Evolutionary conservation across 176 grass and related monocot genomes (phyloP), one percentile per base, ranked within the genome.

Genomic region (sorghum (Sorghum bicolor)): DNA sequence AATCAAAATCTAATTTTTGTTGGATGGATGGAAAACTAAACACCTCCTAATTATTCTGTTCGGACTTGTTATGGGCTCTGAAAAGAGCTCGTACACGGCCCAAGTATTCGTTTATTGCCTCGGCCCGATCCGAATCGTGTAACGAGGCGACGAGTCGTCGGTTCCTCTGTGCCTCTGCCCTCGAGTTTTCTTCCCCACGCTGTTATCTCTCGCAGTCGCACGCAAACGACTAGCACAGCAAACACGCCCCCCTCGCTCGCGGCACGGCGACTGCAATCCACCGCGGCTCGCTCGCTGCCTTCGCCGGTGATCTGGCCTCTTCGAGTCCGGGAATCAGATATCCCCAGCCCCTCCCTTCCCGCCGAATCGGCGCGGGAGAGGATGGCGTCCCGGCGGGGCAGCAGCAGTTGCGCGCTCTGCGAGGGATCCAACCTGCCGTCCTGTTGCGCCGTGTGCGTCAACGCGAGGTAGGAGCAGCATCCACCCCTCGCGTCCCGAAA

Each of bases 341-440:
- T 45, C n/a, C 38, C 64, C 10, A 33, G 6, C 44, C 48, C 29
- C 6, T 20, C 31, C 12, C 57, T 10, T 47, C 30, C 52, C 12
- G 20, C 64, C 57, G 28, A 86, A 82, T 82, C 57, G 69, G 75
- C 64, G 17, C 58, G 28, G 28, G 44, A 38, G 67, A 38, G 14
- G 75, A 80, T 85, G 81, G 76, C 88, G 61, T 80, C 89, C 39
- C 75, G 90, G 77, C 67, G 93, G 80, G 80, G 68, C 52, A 71
- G 82, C 72, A 69, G 77, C 84, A 58, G 70, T 81, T 99, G 93
- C 81, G 73, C 89, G 20, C 73, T 99, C 68, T 99, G 93, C 89
- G 96, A 99, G 87, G 87, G 75, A 43, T 87, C 89, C 81, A 96
- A 96, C 81, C 96, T 96, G 33, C 87, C 87, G 28, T 99, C 96